These are phyloP conservation scores for Debaryomyces hansenii DNA, from an alignment of 805 yeast species.

Conservation along the genomic window DNA sequence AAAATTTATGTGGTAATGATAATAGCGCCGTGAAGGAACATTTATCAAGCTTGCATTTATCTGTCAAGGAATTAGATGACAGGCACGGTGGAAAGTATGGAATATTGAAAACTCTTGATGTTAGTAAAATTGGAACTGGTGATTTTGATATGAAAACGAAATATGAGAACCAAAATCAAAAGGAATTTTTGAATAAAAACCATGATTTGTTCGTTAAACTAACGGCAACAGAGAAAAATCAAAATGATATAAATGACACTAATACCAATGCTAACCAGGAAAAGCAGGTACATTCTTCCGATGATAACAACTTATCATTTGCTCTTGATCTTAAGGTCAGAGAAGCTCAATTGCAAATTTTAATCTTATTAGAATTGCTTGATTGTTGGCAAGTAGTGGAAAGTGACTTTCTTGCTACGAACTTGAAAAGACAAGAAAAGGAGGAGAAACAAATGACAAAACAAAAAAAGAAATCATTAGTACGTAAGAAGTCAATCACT, in stretches of 20 bases:
- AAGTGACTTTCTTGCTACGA: conserved; percentile 26
- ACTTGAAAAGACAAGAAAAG: conserved; percentile 27
- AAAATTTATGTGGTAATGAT: conserved; percentile 38
- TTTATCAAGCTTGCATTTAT: conserved; percentile 30
- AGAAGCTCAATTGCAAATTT: conserved; percentile 56
- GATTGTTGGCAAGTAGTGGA: conserved; percentile 34
- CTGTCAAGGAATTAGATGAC: conserved; percentile 39
- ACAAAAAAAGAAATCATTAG: conserved; percentile 19
- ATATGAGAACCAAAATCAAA: conserved; percentile 24
- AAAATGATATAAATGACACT: conserved; percentile 17
- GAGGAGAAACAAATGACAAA: conserved; percentile 18
- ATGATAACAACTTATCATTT: conserved; percentile 20
- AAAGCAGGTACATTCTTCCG: background rate
- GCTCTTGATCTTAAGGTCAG: conserved; percentile 47
- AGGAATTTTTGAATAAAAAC: conserved; percentile 10
- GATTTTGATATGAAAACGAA: conserved; percentile 1
- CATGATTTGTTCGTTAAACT: conserved; percentile 1
- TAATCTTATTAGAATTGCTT: conserved; percentile 49
- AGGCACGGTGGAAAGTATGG: conserved; percentile 40
- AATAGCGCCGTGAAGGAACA: conserved; percentile 14
- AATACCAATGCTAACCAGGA: conserved; percentile 17
- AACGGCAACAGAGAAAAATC: conserved; percentile 3
- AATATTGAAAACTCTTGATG: conserved; percentile 12
- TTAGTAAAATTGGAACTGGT: conserved; percentile 9
- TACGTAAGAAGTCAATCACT: conserved; percentile 15